Evolutionary conservation across 2,329 filamentous ascomycete species (phyloP), one percentile per base, ranked within the genome.

Genomic region (Cytospora piceicola): DNA sequence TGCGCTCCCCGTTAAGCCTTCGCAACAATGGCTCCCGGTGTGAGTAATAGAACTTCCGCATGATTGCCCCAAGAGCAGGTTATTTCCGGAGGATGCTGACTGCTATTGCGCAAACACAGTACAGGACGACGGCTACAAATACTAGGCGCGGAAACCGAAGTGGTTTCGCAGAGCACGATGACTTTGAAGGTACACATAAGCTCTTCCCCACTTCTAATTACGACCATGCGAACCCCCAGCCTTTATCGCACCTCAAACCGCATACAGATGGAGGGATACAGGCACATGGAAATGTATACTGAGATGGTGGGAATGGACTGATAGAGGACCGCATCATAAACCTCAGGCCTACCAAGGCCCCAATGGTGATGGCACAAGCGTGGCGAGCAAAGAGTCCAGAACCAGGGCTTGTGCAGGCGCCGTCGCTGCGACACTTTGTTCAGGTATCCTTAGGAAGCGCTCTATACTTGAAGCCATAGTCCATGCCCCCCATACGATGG

Each of bases 161-260:
- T 69, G 83, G 81, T 60, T 86, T 85, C 69, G 80, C 82, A 49
- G 85, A 88, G 69, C 85, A 87, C 71, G 85, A 88, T 72, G 85
- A 87, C 69, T 87, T 88, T 64, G 85, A 88, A 77, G 85, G 82
- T 84, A 75, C 66, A 71, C 64, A 49, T 22, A 17, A 36, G 39
- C 59, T 12, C 22, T 9, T 15, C 14, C 3, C n/a, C 56, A 8
- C 52, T 24, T 51, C 14, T 11, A 6, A n/a, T 57, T 11, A 20
- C 20, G 22, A 22, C 20, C 39, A 17, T 42, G 39, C 39, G 52
- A 57, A 11, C 6, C 8, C 20, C 36, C 29, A n/a, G 1, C 17
- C 12, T 8, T 46, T 24, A 29, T 46, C 2, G 11, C 4, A 9
- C 15, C 9, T 61, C 22, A 7, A 30, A 3, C 7, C 14, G 46